These are phyloP conservation scores for Penicillium samsonianum DNA, from an alignment of 495 filamentous ascomycete genomes.

Conservation along the genomic window DNA sequence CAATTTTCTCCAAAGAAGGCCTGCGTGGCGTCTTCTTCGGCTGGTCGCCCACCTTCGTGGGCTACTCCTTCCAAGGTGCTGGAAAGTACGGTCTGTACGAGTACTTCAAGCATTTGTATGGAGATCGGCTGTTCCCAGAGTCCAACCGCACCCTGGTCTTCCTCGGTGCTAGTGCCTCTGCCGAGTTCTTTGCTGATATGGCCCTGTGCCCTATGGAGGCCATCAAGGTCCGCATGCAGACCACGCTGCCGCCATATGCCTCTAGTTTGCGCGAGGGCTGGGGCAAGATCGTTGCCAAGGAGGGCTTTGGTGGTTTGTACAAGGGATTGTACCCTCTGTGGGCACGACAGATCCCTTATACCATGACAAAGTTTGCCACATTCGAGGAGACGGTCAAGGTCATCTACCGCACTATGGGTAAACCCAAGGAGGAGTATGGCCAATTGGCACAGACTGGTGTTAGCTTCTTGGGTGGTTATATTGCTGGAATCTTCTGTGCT, in stretches of 20 bases:
- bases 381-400: conserved; percentile 67
- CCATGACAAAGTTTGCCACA: conserved; percentile 76
- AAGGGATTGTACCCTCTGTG: conserved; percentile 71
- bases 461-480: conserved; percentile 69
- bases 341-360: conserved; percentile 73
- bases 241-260: conserved; percentile 66
- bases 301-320: conserved; percentile 62
- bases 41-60: conserved; percentile 69
- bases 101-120: conserved; percentile 72
- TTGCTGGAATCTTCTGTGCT: conserved; percentile 70
- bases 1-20: conserved; percentile 64
- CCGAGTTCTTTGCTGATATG: conserved; percentile 71
- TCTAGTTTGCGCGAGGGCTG: conserved; percentile 61
- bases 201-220: conserved; percentile 68
- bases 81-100: conserved; percentile 80
- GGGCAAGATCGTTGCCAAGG: conserved; percentile 59
- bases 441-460: conserved; percentile 67
- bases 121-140: conserved; percentile 62
- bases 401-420: conserved; percentile 64
- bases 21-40: conserved; percentile 72
- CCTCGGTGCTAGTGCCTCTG: conserved; percentile 63
- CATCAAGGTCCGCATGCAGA: conserved; percentile 75
- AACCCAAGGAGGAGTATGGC: conserved; percentile 65
- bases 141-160: conserved; percentile 64
- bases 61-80: conserved; percentile 72